A percentile compares a stretch with the other conserved stretches of the same genome.
Conservation (phyloP, 73 alveolate genomes). For the Paraurostyla sp. region DNA sequence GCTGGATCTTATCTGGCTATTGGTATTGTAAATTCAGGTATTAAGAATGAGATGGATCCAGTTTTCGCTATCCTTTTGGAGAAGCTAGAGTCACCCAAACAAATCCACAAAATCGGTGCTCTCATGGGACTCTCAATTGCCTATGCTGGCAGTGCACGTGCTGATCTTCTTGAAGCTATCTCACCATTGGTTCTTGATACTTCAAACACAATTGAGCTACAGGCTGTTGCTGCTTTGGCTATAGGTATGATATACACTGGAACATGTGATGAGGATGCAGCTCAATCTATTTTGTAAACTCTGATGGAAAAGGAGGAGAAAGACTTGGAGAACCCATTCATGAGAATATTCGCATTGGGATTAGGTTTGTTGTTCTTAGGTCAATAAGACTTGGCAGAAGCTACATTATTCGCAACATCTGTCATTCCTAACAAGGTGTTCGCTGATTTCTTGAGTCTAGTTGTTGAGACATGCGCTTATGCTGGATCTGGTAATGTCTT, state of each 20-base stretch:
- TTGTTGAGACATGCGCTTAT: conserved; percentile 92
- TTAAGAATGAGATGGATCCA: conserved; percentile 92
- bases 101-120: conserved; percentile 81
- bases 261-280: conserved; percentile 97
- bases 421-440: conserved; percentile 63
- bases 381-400: conserved; percentile 86
- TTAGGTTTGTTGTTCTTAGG: conserved; percentile 96
- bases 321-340: conserved; percentile 88
- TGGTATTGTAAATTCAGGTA: conserved; percentile 92
- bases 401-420: conserved; percentile 81
- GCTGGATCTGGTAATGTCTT: conserved; percentile 96
- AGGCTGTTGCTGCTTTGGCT: conserved; percentile 98
- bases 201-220: conserved; percentile 89
- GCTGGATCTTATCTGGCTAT: conserved; percentile 96
- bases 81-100: conserved; percentile 82
- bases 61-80: conserved; percentile 89
- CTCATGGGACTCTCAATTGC: conserved; percentile 90
- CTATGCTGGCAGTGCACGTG: conserved; percentile 96
- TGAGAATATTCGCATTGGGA: conserved; percentile 96
- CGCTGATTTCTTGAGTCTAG: conserved; percentile 78
- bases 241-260: conserved; percentile 96
- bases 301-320: conserved; percentile 93
- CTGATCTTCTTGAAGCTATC: conserved; percentile 83
- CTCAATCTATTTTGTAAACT: conserved; percentile 93
- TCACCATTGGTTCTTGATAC: conserved; percentile 83